phyloP scores from a whole-genome alignment of 805 yeast genomes.

The Candida manassasensis region DNA sequence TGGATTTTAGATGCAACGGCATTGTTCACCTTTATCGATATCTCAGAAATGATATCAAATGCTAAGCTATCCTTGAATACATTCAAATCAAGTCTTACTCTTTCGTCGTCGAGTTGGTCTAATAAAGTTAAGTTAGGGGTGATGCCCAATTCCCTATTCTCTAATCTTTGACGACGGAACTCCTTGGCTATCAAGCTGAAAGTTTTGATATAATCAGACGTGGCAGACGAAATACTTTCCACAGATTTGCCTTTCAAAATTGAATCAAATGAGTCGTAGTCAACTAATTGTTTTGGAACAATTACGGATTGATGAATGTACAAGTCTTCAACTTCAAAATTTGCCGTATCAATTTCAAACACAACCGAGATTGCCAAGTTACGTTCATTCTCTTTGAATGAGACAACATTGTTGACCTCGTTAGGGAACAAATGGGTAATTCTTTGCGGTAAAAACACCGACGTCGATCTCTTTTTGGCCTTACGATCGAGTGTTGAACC shows the following conservation, averaged over 20 bases:
- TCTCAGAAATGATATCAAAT: slow-evolving; percentile 62
- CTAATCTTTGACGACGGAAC: slow-evolving; percentile 63
- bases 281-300: slow-evolving; percentile 55
- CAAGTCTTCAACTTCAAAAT: slow-evolving; percentile 68
- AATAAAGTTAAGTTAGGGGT: slow-evolving; percentile 58
- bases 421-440: slow-evolving; percentile 65
- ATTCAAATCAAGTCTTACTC: slow-evolving; percentile 65
- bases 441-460: slow-evolving; percentile 82
- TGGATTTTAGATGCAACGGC: slow-evolving; percentile 80
- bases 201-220: slow-evolving; percentile 61
- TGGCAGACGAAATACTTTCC: slow-evolving; percentile 43
- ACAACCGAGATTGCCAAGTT: slow-evolving; percentile 72
- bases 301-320: slow-evolving; percentile 72
- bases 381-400: slow-evolving; percentile 56
- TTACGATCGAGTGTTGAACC: slow-evolving; percentile 82
- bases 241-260: slow-evolving; percentile 35
- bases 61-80: slow-evolving; percentile 60
- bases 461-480: slow-evolving; percentile 83
- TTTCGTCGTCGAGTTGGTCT: slow-evolving; percentile 83
- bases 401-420: slow-evolving; percentile 52
- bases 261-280: slow-evolving; percentile 51
- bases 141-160: slow-evolving; percentile 44
- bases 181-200: slow-evolving; percentile 61
- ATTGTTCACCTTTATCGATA: slow-evolving; percentile 73
- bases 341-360: slow-evolving; percentile 70